Conservation (phyloP, 768 basidiomycete genomes). For the Scleroderma citrinum region DNA sequence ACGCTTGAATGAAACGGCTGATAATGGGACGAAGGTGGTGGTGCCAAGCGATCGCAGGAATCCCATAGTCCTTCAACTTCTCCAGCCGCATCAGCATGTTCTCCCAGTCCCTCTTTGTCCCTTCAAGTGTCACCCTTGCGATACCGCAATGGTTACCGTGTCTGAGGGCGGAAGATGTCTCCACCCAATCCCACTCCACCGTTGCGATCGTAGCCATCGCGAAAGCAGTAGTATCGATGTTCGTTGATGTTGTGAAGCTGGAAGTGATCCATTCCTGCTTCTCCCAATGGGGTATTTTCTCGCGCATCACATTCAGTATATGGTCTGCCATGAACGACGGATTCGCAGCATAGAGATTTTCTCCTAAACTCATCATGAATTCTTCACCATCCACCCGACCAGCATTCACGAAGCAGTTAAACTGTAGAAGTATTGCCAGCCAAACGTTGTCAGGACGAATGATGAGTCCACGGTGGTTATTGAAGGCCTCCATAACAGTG, state of each 20-base stretch:
- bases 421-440: slow-evolving; percentile 31
- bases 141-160: slow-evolving; percentile 33
- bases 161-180: slow-evolving; percentile 33
- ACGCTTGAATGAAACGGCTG: slow-evolving; percentile 31
- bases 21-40: slow-evolving; percentile 37
- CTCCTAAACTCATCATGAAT: slow-evolving; percentile 19
- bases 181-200: slow-evolving; percentile 21
- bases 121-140: slow-evolving; percentile 40
- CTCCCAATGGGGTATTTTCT: slow-evolving; percentile 16
- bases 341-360: slow-evolving; percentile 23
- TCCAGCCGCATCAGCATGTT: slow-evolving; percentile 32
- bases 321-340: slow-evolving; percentile 24
- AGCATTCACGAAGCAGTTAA: slow-evolving; percentile 37
- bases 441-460: slow-evolving; percentile 48
- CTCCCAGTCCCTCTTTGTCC: slow-evolving; percentile 35
- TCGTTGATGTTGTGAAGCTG: slow-evolving; percentile 40
- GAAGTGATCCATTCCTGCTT: slow-evolving; percentile 39
- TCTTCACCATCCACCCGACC: slow-evolving; percentile 19
- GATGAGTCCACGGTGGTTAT: slow-evolving; percentile 32
- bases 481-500: slow-evolving; percentile 31
- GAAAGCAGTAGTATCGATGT: slow-evolving; percentile 31
- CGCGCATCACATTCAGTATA: slow-evolving; percentile 18
- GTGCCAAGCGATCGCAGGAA: slow-evolving; percentile 33
- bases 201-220: slow-evolving; percentile 40
- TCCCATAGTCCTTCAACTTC: slow-evolving; percentile 33